Base-by-base conservation (phyloP, 768 basidiomycete species). In the Coprinellus micaceus region DNA sequence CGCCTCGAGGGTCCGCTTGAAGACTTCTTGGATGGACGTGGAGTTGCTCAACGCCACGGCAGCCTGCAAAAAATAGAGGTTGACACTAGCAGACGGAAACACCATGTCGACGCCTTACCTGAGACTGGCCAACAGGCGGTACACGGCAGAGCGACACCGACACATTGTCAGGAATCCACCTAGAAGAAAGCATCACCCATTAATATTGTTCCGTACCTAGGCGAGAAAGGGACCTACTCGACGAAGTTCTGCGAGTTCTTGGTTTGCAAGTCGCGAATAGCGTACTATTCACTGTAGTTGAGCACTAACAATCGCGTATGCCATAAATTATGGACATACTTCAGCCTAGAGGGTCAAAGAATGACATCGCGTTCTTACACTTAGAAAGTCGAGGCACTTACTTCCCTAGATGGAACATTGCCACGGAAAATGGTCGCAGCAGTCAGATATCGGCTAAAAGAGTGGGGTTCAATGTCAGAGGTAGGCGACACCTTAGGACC, bases 101-200 rank as follows among this genome's bases (percentile, higher is more conserved):
- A 33, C 5, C 15, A 3, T 58, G 2, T 53, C n/a, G 26, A 28
- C 28, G 15, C 71, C 78, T 53, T 63, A 84, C 86, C 73, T 84
- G 81, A 54, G 78, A 77, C 62, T 91, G 84, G 26, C 90, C 91
- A 11, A 91, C 86, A 25, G 91, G 91, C 4, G 91, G 90, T 1
- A 92, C 87, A 2, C 86, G 85, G 58, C 91, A 90, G 48, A 93
- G 71, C 0, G 90, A 88, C 17, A 91, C 84, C 0, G 91, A 93
- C 9, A 94, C 86, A 60, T 94, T 93, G 69, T 93, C 92, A 6
- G 91, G 91, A 61, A 94, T 92, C 92, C 91, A 92, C 63, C 88
- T 90, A 37, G 15, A 7, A 11, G 3, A 41, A 53, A 43, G 43
- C 44, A 33, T 52, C 21, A 46, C 30, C 22, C 40, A 33, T 46